These are phyloP conservation scores for Ophiostoma sp. DNA, from an alignment of 2,329 filamentous ascomycete species.

Conservation along the genomic window DNA sequence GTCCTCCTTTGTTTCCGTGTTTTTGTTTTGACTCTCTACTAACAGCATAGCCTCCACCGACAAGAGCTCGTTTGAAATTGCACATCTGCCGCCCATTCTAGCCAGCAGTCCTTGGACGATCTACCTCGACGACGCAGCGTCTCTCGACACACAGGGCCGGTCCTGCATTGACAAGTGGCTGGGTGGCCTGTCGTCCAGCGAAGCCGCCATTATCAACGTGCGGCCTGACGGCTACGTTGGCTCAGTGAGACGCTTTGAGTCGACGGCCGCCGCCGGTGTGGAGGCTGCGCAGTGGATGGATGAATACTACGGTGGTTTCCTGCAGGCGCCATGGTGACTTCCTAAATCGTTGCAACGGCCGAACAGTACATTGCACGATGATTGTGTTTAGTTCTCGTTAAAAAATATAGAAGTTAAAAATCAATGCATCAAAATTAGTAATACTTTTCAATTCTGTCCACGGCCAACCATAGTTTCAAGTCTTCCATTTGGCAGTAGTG, in stretches of 20 bases:
- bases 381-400: too few relatives aligned
- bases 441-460: too few relatives aligned
- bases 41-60: slow-evolving; percentile 52
- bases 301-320: slow-evolving; percentile 54
- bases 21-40: slow-evolving; percentile 31
- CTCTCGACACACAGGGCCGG: slow-evolving; percentile 52
- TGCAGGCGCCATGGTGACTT: slow-evolving; percentile 56
- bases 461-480: too few relatives aligned
- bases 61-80: slow-evolving; percentile 64
- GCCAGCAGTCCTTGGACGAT: slow-evolving; percentile 68
- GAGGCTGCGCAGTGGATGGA: slow-evolving; percentile 56
- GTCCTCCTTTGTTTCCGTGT: slow-evolving; percentile 26
- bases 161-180: slow-evolving; percentile 69
- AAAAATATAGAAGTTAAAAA: too few relatives aligned
- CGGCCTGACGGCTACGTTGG: slow-evolving; percentile 75
- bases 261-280: slow-evolving; percentile 48
- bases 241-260: slow-evolving; percentile 54
- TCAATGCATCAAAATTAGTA: too few relatives aligned
- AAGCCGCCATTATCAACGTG: slow-evolving; percentile 66
- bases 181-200: slow-evolving; percentile 53
- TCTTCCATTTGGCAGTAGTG: too few relatives aligned
- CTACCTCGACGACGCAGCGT: slow-evolving; percentile 66
- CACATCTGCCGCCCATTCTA: slow-evolving; percentile 60
- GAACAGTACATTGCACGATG: too few relatives aligned
- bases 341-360: too few relatives aligned